Evolutionary conservation across 2,329 filamentous ascomycete genomes (phyloP).

Genomic region (Cytospora piceae): DNA sequence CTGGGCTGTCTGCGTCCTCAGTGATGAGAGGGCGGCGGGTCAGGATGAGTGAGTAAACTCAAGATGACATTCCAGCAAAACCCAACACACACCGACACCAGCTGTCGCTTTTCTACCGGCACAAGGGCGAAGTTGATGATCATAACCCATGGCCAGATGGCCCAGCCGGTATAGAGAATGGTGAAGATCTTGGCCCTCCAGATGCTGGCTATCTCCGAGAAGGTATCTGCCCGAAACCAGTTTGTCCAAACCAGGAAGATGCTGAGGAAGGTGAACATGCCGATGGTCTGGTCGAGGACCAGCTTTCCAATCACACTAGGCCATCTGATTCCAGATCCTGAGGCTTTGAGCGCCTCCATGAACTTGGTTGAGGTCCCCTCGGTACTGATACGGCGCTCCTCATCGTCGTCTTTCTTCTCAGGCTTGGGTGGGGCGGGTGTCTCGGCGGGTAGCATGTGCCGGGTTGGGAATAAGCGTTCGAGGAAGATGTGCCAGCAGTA

Average conservation of each 20-base stretch:
- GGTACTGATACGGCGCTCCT: conserved; percentile 29
- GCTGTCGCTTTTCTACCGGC: conserved; percentile 34
- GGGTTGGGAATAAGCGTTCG: conserved; percentile 34
- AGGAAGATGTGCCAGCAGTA: conserved; percentile 35
- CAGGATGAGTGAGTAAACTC: conserved; percentile 30
- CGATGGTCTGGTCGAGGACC: conserved; percentile 35
- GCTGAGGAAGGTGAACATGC: conserved; percentile 32
- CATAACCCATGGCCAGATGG: conserved; percentile 35
- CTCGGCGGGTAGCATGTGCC: conserved; percentile 13
- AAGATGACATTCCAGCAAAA: conserved; percentile 37
- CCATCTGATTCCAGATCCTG: conserved; percentile 32
- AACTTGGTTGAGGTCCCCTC: conserved; percentile 27
- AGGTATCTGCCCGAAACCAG: conserved; percentile 31
- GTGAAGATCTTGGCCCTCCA: conserved; percentile 33
- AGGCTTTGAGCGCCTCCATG: conserved; percentile 18
- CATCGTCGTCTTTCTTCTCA: conserved; percentile 32
- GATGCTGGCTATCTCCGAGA: conserved; percentile 30
- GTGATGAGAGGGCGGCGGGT: conserved; percentile 26
- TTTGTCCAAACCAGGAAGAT: conserved; percentile 36
- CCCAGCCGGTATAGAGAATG: conserved; percentile 34
- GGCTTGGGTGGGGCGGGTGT: conserved; percentile 19
- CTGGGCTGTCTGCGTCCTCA: not conserved
- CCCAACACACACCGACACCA: conserved; percentile 35
- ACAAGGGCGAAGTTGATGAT: conserved; percentile 36
- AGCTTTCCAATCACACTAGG: conserved; percentile 34